A percentile compares a stretch with the other conserved stretches of the same genome.
These are phyloP conservation scores for Gremmenia infestans DNA, from an alignment of 2,329 filamentous ascomycete species.

Conservation along the genomic window DNA sequence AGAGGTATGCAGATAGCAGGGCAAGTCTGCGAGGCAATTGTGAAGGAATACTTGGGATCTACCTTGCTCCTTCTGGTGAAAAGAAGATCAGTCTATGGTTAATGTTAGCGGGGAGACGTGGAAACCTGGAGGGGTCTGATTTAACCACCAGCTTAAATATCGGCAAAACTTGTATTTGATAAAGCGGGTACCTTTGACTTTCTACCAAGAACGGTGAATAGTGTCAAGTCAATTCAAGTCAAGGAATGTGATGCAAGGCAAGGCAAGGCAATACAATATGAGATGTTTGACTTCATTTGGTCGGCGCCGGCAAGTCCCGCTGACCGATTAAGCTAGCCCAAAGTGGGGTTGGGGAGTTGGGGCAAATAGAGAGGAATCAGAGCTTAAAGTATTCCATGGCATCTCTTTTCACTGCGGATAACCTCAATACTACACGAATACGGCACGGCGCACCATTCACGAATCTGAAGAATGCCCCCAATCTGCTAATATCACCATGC, in stretches of 20 bases:
- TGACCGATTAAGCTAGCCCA: background rate
- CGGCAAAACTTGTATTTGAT: no score
- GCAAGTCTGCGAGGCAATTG: no score
- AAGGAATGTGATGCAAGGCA: background rate
- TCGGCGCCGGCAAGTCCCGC: background rate
- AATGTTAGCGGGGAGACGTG: background rate
- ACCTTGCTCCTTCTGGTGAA: background rate
- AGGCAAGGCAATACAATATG: background rate
- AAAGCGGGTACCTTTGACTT: no score
- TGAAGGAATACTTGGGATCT: background rate
- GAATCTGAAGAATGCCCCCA: background rate
- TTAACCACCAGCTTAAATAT: background rate
- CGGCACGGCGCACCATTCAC: background rate
- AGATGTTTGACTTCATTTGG: background rate
- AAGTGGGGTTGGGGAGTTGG: background rate
- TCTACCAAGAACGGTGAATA: no score
- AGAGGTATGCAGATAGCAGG: no score
- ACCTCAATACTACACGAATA: background rate
- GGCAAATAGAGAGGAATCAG: no score
- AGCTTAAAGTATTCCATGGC: no score
- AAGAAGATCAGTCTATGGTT: background rate
- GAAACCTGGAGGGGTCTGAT: background rate
- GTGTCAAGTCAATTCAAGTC: no score
- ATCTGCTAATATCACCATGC: constrained; percentile 9
- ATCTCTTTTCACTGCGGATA: background rate